Evolutionary conservation across 2,329 filamentous ascomycete genomes (phyloP), one percentile per base, ranked within the genome.

Genomic region (Penicillium sp.): DNA sequence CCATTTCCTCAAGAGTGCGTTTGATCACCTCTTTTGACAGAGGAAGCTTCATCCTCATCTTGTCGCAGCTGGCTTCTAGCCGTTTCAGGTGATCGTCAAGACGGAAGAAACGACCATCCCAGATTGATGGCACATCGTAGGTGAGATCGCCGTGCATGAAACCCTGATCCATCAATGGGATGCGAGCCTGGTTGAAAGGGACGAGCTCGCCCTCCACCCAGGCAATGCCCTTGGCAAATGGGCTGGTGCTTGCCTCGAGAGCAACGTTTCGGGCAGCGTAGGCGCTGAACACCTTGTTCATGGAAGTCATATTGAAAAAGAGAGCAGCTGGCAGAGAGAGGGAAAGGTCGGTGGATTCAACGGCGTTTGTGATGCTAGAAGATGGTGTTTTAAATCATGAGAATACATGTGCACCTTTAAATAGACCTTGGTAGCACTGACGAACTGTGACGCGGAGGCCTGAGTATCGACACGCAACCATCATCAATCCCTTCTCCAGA

Each of bases 121-220:
- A 81, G 21, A 80, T 76, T 0, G 78, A 63, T 0, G 78, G 77
- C 0, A 81, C 79, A 42, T 81, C 79, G 60, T 81, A 81, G 1
- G 79, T 81, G 1, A 81, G 59, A 39, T 81, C 79, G 62, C 78
- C 75, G 60, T 78, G 78, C 58, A 81, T 61, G 61, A 82, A 82
- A 15, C 79, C 79, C 63, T 82, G 74, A 54, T 82, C 79, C 0
- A 78, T 58, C 0, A 81, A 61, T 1, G 79, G 79, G 15, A 81
- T 79, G n/a, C 71, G 71, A 1, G 79, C 79, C 39, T 79, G 62
- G n/a, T 67, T 32, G 5, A 81, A 60, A 3, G 78, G 77, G 0
- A 73, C 68, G 3, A 77, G 62, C 33, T 75, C 59, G 13, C 76
- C 76, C 37, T 73, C 68, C 1, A 80, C 59, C 78, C 76, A 81